Evolutionary conservation across 495 filamentous ascomycete species (phyloP), one percentile per base, ranked within the genome.

Genomic region (Penicillium desertorum): DNA sequence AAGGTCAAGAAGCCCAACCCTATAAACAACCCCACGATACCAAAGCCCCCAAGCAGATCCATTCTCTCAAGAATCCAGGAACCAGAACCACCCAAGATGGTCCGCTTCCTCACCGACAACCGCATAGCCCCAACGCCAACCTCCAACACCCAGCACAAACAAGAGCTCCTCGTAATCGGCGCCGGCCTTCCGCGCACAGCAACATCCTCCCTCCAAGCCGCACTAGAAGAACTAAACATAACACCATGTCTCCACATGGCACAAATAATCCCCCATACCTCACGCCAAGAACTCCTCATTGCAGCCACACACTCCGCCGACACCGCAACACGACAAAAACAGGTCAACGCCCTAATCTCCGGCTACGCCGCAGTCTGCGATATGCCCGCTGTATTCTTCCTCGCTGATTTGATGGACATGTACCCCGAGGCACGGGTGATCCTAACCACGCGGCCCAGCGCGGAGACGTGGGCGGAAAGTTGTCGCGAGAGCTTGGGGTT

Each of bases 171-270:
- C 12, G 54, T 62, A 16, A 58, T 62, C 20, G 60, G 55, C 32
- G 60, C 60, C 12, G 60, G 60, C 14, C 39, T 62, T 3, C 60
- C 60, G 14, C 55, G 51, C 1, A 62, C 55, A 29, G 51, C 60
- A 56, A 62, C 60, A 25, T 62, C 55, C 10, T 62, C 56, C 1
- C 45, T 62, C 16, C 59, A 58, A 62, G 49, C 59, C 12, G 59
- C 59, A 12, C 45, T 61, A 20, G 59, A 61, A 43, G 25, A 53
- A 14, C 49, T 62, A 8, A 50, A 55, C 19, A 53, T 44, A n/a
- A 30, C 47, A 0, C 50, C 54, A 22, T 62, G 59, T 27, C 44
- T 62, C 5, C 54, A 61, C 22, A 61, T 61, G 59, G 59, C 54
- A 7, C 59, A 61, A 12, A 51, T 61, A 6, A 61, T 61, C 36